These are phyloP conservation scores for Acmispon strigosus DNA, from an alignment of 306 rosid species.

Conservation along the genomic window DNA sequence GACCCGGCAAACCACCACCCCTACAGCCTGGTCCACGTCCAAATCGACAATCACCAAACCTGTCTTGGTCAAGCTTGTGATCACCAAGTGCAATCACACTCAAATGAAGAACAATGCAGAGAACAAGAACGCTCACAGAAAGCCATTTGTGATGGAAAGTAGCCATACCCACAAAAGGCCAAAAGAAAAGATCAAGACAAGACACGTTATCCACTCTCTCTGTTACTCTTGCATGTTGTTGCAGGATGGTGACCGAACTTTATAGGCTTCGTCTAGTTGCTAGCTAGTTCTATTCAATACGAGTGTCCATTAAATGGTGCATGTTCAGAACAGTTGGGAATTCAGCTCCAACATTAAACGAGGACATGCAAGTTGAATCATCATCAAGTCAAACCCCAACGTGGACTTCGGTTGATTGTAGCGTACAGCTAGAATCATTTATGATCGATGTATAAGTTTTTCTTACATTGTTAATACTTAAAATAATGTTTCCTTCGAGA, in stretches of 20 bases:
- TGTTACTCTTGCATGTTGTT: background rate
- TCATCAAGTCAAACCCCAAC: constrained; percentile 14
- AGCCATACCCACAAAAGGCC: constrained; percentile 22
- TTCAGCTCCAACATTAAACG: constrained; percentile 28
- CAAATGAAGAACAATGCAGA: constrained; percentile 51
- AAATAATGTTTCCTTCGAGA: too few species aligned
- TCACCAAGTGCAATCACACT: constrained; percentile 45
- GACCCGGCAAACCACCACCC: constrained; percentile 27
- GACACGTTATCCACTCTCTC: background rate
- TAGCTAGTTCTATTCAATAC: background rate
- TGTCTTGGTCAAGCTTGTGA: constrained; percentile 33
- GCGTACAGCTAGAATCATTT: background rate
- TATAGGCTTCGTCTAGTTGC: constrained; percentile 37
- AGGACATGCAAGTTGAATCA: background rate
- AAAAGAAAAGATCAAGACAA: background rate
- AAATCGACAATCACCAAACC: constrained; percentile 48
- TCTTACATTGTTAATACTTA: too few species aligned
- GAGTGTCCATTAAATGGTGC: constrained; percentile 28
- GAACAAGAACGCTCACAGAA: constrained; percentile 26
- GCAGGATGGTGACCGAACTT: background rate
- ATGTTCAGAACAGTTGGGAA: constrained; percentile 43
- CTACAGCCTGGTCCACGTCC: constrained; percentile 45
- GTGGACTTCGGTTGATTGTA: background rate
- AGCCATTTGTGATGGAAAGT: constrained; percentile 40
- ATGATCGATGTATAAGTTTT: background rate